Evolutionary conservation across 202 grass and related monocot genomes (phyloP).

Genomic region (Cymbopogon flexuosus): DNA sequence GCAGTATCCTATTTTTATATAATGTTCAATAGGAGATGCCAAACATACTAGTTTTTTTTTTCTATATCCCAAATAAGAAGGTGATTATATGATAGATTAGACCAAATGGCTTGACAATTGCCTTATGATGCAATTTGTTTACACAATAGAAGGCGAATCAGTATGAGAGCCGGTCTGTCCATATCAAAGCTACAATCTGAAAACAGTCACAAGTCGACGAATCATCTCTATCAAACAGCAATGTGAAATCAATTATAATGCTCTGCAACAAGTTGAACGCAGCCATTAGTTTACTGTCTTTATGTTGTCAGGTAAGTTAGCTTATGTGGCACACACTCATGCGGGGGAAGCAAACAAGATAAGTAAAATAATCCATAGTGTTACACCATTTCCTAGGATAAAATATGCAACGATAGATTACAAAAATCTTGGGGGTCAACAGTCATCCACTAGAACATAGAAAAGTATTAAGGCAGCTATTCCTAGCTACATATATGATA

Average conservation of each 20-base stretch:
- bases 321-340: conserved; percentile 36
- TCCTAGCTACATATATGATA: neutral
- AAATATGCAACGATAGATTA: conserved; percentile 5
- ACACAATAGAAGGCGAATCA: conserved; percentile 31
- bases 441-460: conserved; percentile 2
- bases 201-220: conserved; percentile 26
- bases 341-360: conserved; percentile 32
- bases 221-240: conserved; percentile 40
- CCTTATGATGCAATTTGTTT: conserved; percentile 1
- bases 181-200: conserved; percentile 27
- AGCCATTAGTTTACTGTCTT: conserved; percentile 10
- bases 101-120: neutral
- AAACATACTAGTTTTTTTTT: neutral
- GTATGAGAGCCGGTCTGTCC: conserved; percentile 27
- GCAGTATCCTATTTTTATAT: neutral
- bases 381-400: conserved; percentile 14
- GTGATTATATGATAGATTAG: neutral
- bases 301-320: conserved; percentile 31
- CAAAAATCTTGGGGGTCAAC: conserved; percentile 6
- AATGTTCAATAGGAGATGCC: conserved; percentile 8
- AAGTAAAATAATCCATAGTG: conserved; percentile 18
- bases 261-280: conserved; percentile 28
- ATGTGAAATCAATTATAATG: conserved; percentile 34
- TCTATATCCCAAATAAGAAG: conserved; percentile 7
- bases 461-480: conserved; percentile 15